A percentile compares a stretch with the other conserved stretches of the same genome.
Conservation (phyloP, 176 grass and related monocot species). For the Carex littledalei region DNA sequence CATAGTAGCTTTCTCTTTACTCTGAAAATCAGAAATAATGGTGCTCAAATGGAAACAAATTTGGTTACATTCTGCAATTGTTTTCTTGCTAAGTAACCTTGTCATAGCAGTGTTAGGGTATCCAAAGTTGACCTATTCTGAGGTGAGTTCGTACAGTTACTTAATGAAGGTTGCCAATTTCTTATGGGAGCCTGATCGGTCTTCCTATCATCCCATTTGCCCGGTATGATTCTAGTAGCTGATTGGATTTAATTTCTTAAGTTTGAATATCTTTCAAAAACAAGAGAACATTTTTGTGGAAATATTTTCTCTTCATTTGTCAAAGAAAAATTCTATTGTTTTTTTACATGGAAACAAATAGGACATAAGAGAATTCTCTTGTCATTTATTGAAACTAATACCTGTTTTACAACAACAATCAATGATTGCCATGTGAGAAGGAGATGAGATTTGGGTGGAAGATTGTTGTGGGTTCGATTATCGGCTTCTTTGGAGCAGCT, state of each 20-base stretch:
- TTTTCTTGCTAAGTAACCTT: not conserved
- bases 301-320: not conserved
- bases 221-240: conserved; percentile 4
- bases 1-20: not conserved
- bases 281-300: not conserved
- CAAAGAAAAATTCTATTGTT: not conserved
- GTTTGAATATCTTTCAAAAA: not conserved
- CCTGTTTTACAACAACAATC: not conserved
- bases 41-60: not conserved
- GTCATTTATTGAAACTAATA: not conserved
- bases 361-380: not conserved
- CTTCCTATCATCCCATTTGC: not conserved
- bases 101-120: not conserved
- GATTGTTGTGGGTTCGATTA: conserved; percentile 31
- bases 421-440: conserved; percentile 14
- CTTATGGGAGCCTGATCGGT: not conserved
- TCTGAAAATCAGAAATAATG: conserved; percentile 9
- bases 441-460: conserved; percentile 35
- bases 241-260: conserved; percentile 1
- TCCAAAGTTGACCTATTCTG: not conserved
- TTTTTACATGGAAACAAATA: not conserved
- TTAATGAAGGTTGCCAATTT: not conserved
- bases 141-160: not conserved
- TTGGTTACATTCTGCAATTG: not conserved
- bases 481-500: conserved; percentile 44